phyloP scores from a whole-genome alignment of 2,329 filamentous ascomycete genomes.

The Cladosporium velox region DNA sequence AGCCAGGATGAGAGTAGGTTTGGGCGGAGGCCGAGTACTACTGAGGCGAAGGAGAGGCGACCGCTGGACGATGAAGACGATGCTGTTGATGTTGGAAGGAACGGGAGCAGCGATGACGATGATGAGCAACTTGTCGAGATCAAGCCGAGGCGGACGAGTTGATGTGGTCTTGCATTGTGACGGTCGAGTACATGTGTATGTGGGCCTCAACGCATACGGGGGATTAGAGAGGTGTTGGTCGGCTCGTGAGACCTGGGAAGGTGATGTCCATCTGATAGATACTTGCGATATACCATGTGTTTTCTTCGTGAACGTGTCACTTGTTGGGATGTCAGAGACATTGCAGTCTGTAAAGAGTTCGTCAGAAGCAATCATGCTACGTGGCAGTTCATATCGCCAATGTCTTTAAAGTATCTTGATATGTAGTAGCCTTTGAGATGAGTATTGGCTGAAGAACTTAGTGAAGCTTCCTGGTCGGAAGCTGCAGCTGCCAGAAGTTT shows the following conservation, averaged over 20 bases:
- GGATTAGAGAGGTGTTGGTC: background rate
- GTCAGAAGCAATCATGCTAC: background rate
- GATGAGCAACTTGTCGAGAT: slow-evolving; percentile 38
- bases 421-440: background rate
- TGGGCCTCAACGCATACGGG: background rate
- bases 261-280: background rate
- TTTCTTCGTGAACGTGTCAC: background rate
- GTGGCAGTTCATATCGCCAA: no score
- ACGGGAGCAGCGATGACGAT: slow-evolving; percentile 29
- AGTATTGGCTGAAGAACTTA: no score
- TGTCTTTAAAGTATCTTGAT: background rate
- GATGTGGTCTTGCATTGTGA: background rate
- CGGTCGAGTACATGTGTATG: background rate
- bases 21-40: slow-evolving; percentile 37
- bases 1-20: slow-evolving; percentile 19
- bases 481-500: background rate
- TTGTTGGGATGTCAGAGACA: background rate
- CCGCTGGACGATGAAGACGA: slow-evolving; percentile 37
- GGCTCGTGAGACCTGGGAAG: background rate
- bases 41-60: slow-evolving; percentile 37
- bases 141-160: slow-evolving; percentile 35
- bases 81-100: slow-evolving; percentile 26
- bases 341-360: background rate
- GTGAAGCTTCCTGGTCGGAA: no score
- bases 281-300: slow-evolving; percentile 8